A percentile compares a stretch with the other conserved stretches of the same genome.
Evolutionary conservation across 2,329 filamentous ascomycete species (phyloP).

Genomic region (Ophiocordyceps robertsii): DNA sequence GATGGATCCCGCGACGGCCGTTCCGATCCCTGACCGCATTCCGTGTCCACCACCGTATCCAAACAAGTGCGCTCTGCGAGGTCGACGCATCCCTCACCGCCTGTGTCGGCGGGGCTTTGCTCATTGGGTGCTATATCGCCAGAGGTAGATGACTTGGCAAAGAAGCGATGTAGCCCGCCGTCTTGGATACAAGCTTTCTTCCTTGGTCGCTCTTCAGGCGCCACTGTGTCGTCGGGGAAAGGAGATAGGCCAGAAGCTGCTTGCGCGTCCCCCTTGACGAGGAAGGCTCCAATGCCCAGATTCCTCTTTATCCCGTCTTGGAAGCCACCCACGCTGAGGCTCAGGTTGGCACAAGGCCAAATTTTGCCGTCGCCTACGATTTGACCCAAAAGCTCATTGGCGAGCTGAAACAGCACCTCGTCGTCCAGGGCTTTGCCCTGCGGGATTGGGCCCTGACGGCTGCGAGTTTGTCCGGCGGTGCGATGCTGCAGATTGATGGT

Average conservation of each 20-base stretch:
- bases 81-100: neutral
- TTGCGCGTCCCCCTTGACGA: slow-evolving; percentile 64
- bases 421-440: slow-evolving; percentile 63
- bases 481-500: slow-evolving; percentile 78
- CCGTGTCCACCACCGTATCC: neutral
- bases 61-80: slow-evolving; percentile 2
- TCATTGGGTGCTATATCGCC: slow-evolving; percentile 12
- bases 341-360: slow-evolving; percentile 89
- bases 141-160: slow-evolving; percentile 26
- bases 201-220: slow-evolving; percentile 5
- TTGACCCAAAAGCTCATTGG: slow-evolving; percentile 63
- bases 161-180: slow-evolving; percentile 43
- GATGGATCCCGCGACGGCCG: neutral
- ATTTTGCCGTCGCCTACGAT: slow-evolving; percentile 63
- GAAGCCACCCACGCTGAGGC: slow-evolving; percentile 79
- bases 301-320: slow-evolving; percentile 79
- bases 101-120: slow-evolving; percentile 4
- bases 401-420: slow-evolving; percentile 56
- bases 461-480: slow-evolving; percentile 58
- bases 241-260: slow-evolving; percentile 26
- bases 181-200: slow-evolving; percentile 26
- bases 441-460: slow-evolving; percentile 64
- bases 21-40: slow-evolving; percentile 5
- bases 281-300: slow-evolving; percentile 71
- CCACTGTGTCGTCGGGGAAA: slow-evolving; percentile 3